Conservation (phyloP, 2,329 filamentous ascomycete genomes). For the Paraphoma sp. region DNA sequence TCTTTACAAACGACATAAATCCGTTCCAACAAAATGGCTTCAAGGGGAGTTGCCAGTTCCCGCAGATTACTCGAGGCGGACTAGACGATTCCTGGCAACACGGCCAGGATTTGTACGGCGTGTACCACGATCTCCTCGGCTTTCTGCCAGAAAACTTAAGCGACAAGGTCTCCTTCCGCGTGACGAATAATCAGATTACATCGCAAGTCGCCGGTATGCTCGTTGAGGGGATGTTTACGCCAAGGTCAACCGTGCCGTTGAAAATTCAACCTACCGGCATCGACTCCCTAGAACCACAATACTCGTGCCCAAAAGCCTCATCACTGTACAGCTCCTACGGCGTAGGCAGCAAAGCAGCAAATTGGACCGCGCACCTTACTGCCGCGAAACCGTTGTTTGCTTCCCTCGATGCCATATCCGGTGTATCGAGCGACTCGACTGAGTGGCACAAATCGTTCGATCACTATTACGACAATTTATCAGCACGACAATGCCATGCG, state of each 20-base stretch:
- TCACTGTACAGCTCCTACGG: conserved; percentile 54
- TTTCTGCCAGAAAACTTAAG: conserved; percentile 66
- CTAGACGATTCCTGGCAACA: conserved; percentile 78
- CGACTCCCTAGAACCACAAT: conserved; percentile 78
- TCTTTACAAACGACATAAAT: conserved; percentile 68
- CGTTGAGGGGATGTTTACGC: conserved; percentile 67
- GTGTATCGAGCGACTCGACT: conserved; percentile 61
- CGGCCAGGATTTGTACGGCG: conserved; percentile 76
- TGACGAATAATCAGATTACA: conserved; percentile 84
- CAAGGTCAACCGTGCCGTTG: conserved; percentile 41
- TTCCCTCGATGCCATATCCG: conserved; percentile 71
- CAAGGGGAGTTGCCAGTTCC: conserved; percentile 78
- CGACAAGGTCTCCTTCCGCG: conserved; percentile 66
- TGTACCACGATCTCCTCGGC: conserved; percentile 72
- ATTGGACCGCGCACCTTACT: conserved; percentile 71
- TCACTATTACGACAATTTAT: conserved; percentile 86
- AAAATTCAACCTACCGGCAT: conserved; percentile 61
- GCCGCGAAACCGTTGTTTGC: conserved; percentile 62
- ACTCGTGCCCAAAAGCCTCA: conserved; percentile 65
- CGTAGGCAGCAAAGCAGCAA: conserved; percentile 49
- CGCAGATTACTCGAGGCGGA: conserved; percentile 76
- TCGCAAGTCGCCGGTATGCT: conserved; percentile 81
- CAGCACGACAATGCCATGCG: conserved; percentile 76
- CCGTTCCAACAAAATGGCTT: conserved; percentile 72
- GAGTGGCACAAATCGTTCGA: conserved; percentile 77